Conservation (phyloP, 2,329 filamentous ascomycete species). For the Fusarium sp. region DNA sequence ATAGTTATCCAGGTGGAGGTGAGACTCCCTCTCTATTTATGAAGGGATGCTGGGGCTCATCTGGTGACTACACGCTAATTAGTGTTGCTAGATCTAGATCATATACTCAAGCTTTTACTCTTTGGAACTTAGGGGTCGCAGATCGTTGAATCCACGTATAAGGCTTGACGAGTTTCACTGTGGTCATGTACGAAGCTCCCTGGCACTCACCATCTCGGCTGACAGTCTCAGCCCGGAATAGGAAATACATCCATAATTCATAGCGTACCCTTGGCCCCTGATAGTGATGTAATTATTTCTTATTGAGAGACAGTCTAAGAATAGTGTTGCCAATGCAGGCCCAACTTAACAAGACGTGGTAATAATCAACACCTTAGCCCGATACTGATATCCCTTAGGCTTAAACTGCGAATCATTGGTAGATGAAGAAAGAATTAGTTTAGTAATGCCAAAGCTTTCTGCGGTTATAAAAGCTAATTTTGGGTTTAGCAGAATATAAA, state of each 20-base stretch:
- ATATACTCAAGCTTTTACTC: neutral
- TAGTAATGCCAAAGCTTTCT: rapidly evolving
- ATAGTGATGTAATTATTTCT: no score
- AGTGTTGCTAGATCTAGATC: neutral
- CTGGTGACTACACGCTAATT: neutral
- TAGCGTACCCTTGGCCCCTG: no score
- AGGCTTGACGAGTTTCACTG: no score
- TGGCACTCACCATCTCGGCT: no score
- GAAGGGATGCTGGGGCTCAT: neutral
- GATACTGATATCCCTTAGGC: rapidly evolving
- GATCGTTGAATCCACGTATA: no score
- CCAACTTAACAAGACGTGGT: neutral
- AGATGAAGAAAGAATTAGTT: rapidly evolving
- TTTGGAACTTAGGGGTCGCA: neutral
- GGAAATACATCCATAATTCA: no score
- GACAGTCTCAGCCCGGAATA: no score
- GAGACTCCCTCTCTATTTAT: no score
- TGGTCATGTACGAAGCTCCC: no score
- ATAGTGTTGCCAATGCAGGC: no score
- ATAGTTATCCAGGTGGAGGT: neutral
- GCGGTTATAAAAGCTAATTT: rapidly evolving
- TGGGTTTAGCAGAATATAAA: rapidly evolving
- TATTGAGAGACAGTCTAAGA: no score
- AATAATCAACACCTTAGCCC: neutral
- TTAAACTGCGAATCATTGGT: rapidly evolving